Percentiles rank a stretch among this genome's conserved stretches.
phyloP scores from a whole-genome alignment of 2,329 filamentous ascomycete genomes.

The Neoscytalidium dimidiatum region DNA sequence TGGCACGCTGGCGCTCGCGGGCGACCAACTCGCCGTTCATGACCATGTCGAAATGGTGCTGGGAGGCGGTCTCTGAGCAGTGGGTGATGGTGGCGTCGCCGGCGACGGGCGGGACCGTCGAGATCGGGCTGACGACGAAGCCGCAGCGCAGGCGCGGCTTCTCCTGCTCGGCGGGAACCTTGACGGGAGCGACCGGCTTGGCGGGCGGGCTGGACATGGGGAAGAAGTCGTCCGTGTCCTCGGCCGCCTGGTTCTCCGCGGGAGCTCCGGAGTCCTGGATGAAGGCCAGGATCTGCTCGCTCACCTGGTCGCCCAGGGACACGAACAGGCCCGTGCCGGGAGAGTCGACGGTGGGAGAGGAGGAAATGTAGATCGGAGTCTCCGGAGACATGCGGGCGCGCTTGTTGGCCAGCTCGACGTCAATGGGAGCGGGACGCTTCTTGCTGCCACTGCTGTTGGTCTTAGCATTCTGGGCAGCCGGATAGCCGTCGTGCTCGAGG shows the following conservation, averaged over 20 bases:
- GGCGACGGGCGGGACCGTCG: not conserved
- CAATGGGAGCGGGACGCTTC: not conserved
- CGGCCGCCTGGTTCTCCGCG: no score
- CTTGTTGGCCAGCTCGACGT: not conserved
- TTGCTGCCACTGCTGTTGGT: not conserved
- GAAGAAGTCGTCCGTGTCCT: no score
- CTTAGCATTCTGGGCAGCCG: not conserved
- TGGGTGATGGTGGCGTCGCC: not conserved
- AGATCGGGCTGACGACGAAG: not conserved
- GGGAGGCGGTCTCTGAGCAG: not conserved
- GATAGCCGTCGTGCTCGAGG: not conserved
- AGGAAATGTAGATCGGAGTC: not conserved
- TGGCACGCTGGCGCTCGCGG: not conserved
- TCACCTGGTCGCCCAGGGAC: no score
- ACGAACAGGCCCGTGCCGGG: not conserved
- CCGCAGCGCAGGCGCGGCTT: no score
- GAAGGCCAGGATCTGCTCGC: no score
- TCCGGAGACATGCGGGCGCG: not conserved
- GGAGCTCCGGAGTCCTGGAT: no score
- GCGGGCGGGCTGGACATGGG: no score
- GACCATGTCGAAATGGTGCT: not conserved
- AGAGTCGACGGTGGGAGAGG: not conserved
- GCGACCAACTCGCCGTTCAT: not conserved
- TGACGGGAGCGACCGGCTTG: no score
- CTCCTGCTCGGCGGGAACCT: no score